A percentile compares a stretch with the other conserved stretches of the same genome.
Conservation (phyloP, 805 yeast genomes). For the Starmerella floris region DNA sequence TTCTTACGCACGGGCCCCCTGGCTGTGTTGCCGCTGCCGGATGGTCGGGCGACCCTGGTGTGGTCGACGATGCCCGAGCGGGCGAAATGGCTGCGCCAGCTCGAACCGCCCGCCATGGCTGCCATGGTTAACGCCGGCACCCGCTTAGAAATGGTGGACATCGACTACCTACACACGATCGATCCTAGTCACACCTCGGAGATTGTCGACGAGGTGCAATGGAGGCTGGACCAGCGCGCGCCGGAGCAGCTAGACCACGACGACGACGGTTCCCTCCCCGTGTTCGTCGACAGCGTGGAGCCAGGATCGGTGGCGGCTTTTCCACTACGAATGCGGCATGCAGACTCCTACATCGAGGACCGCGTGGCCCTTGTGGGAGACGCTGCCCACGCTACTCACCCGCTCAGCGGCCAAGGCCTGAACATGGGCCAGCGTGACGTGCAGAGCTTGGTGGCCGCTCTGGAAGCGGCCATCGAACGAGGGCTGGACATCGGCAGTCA, state of each 20-base stretch:
- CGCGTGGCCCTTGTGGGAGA: constrained; percentile 92
- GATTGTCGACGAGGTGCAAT: constrained; percentile 53
- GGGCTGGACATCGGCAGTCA: constrained; percentile 82
- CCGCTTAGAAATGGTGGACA: constrained; percentile 62
- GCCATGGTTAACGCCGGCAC: constrained; percentile 74
- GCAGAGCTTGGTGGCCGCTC: constrained; percentile 48
- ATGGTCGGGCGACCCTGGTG: constrained; percentile 75
- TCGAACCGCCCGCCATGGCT: constrained; percentile 50
- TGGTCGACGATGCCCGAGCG: constrained; percentile 81
- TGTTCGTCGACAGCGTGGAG: constrained; percentile 46
- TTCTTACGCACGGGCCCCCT: constrained; percentile 85
- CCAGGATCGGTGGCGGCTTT: constrained; percentile 67
- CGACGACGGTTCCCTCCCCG: constrained; percentile 47
- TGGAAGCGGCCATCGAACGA: constrained; percentile 56
- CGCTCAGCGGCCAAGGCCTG: constrained; percentile 93
- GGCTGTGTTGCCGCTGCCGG: constrained; percentile 82
- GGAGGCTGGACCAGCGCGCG: constrained; percentile 45
- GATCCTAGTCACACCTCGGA: constrained; percentile 28
- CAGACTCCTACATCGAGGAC: constrained; percentile 73
- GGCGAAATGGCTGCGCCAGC: constrained; percentile 46
- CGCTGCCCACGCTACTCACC: constrained; percentile 96
- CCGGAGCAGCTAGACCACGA: constrained; percentile 51
- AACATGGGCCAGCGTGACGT: constrained; percentile 97
- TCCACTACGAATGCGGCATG: constrained; percentile 79
- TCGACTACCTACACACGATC: constrained; percentile 50